Evolutionary conservation across 2,329 filamentous ascomycete species (phyloP).

Genomic region (Zasmidium citrigriseum): DNA sequence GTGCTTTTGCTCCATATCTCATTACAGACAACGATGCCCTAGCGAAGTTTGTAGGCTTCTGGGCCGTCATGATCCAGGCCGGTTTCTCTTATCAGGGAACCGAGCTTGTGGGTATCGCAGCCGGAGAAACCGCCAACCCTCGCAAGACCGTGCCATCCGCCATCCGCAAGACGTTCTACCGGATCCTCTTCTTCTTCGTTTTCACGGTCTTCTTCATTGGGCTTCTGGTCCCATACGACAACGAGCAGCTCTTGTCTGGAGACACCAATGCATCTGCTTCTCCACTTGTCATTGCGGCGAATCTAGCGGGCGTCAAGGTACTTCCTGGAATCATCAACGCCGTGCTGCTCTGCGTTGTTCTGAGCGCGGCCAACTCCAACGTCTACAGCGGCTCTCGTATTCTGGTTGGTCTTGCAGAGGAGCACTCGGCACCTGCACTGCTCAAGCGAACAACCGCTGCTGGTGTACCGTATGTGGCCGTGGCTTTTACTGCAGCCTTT

Average conservation of each 20-base stretch:
- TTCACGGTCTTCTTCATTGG: conserved; percentile 39
- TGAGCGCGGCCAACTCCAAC: conserved; percentile 69
- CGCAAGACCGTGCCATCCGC: conserved; percentile 45
- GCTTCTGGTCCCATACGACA: conserved; percentile 37
- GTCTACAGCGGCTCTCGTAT: conserved; percentile 69
- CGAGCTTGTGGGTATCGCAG: conserved; percentile 55
- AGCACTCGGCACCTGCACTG: conserved; percentile 54
- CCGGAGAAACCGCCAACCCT: conserved; percentile 55
- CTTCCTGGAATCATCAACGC: conserved; percentile 70
- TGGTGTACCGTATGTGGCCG: conserved; percentile 75
- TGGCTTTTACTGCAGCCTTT: conserved; percentile 65
- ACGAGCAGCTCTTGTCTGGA: conserved; percentile 39
- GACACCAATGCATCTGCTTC: conserved; percentile 52
- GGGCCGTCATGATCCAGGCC: conserved; percentile 58
- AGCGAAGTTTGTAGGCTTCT: conserved; percentile 50
- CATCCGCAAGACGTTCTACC: conserved; percentile 40
- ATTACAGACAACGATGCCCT: conserved; percentile 29
- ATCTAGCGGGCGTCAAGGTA: conserved; percentile 60
- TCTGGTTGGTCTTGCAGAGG: conserved; percentile 67
- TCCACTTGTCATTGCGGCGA: conserved; percentile 68
- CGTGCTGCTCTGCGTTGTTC: conserved; percentile 67
- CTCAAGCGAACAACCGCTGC: conserved; percentile 59
- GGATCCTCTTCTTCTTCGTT: conserved; percentile 40
- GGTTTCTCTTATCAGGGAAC: conserved; percentile 61
- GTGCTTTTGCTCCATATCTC: conserved; percentile 40